Evolutionary conservation across 1,284 basidiomycete species (phyloP), one percentile per base, ranked within the genome.

Genomic region (Fomitopsis palustris): DNA sequence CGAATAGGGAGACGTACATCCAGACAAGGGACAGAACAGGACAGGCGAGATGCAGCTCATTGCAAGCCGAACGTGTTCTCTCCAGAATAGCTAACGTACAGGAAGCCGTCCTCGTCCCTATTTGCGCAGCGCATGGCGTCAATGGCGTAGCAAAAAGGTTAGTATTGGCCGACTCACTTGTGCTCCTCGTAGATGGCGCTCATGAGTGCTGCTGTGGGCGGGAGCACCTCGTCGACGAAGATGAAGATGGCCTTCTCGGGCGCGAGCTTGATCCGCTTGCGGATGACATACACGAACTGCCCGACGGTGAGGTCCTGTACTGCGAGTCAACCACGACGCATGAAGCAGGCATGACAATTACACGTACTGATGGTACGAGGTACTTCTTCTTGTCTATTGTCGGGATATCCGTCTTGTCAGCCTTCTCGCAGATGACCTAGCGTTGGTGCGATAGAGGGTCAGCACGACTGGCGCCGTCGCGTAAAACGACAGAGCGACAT

Each of bases 371-470:
- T 56, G 97, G 97, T 3, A 99, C 97, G 51, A 99, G 83, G 70
- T 99, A 99, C 83, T 99, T 99, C 92, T 99, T 99, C 93, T 99
- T 99, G 84, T 99, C 97, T 72, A 99, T 98, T 21, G 95, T 96
- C 0, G 96, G 95, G 72, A 99, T 98, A 77, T 99, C 97, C 59
- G 96, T 97, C 73, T 93, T 88, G 81, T 99, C 96, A 56, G 95
- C 96, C 81, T 98, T 98, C 85, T 99, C 97, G 78, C 97, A 99
- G 76, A 99, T 99, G 64, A 99, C 96, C 95, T 98, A 47, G 35
- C 23, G 49, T 35, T 45, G 9, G 14, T 21, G 4, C 19, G 62
- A 60, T 59, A 62, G 54, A 64, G n/a, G 56, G 65, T 29, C 63
- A 55, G 38, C 39, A 59, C 58, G 58, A 59, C 35, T 19, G 45